phyloP scores from a whole-genome alignment of 2,329 filamentous ascomycete species.

The Colletotrichum sp. region DNA sequence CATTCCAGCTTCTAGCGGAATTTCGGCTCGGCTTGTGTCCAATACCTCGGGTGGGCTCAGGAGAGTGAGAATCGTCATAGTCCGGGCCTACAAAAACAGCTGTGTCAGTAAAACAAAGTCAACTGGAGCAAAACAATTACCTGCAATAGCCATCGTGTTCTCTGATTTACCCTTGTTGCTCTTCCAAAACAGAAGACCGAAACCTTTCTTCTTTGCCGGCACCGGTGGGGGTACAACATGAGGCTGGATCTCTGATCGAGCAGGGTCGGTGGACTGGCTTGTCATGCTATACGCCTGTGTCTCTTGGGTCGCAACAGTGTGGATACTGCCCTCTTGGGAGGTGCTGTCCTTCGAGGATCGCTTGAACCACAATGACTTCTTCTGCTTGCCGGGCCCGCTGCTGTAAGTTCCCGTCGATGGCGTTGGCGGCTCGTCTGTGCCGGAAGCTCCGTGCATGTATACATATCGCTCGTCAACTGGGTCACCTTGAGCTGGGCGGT shows the following conservation, averaged over 20 bases:
- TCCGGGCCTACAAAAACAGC: slow-evolving; percentile 32
- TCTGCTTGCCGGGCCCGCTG: slow-evolving; percentile 39
- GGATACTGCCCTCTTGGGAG: slow-evolving; percentile 21
- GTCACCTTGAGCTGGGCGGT: neutral
- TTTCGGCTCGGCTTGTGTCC: slow-evolving; percentile 20
- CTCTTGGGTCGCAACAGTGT: slow-evolving; percentile 7
- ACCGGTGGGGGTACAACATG: neutral
- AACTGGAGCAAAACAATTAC: slow-evolving; percentile 28
- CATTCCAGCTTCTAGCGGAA: slow-evolving; percentile 32
- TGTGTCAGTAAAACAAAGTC: slow-evolving; percentile 17
- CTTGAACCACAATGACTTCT: slow-evolving; percentile 58
- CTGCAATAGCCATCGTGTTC: slow-evolving; percentile 48
- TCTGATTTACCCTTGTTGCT: slow-evolving; percentile 46
- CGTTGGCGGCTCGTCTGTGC: slow-evolving; percentile 22
- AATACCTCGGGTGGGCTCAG: slow-evolving; percentile 26
- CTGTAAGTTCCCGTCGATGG: slow-evolving; percentile 21
- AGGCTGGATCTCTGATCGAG: slow-evolving; percentile 12
- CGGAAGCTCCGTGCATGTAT: slow-evolving; percentile 26
- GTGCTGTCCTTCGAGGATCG: slow-evolving; percentile 45
- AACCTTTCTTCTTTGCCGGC: slow-evolving; percentile 49
- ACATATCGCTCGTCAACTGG: slow-evolving; percentile 26
- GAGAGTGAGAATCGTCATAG: slow-evolving; percentile 30
- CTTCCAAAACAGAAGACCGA: slow-evolving; percentile 63
- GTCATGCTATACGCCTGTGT: slow-evolving; percentile 19
- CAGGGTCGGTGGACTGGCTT: slow-evolving; percentile 12